Percentiles rank a stretch among this genome's conserved stretches.
phyloP scores from a whole-genome alignment of 2,329 filamentous ascomycete genomes.

The Fusarium sp. region DNA sequence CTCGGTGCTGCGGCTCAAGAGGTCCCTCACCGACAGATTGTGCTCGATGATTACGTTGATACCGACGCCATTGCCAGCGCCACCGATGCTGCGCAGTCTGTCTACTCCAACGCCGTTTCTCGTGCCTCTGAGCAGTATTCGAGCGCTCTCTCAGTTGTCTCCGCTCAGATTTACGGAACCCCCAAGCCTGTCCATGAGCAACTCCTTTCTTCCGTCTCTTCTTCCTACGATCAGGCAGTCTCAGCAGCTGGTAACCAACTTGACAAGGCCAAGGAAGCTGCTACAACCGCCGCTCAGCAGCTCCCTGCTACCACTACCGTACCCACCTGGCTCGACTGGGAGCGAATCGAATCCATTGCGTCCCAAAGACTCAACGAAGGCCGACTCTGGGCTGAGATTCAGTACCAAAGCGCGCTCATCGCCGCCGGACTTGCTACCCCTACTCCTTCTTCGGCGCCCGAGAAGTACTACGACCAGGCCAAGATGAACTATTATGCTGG shows the following conservation, averaged over 20 bases:
- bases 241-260: constrained; percentile 72
- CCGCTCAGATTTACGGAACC: constrained; percentile 75
- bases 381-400: constrained; percentile 76
- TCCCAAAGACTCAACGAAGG: constrained; percentile 78
- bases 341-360: constrained; percentile 72
- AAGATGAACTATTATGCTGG: constrained; percentile 81
- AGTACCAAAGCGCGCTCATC: constrained; percentile 77
- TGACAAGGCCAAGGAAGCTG: constrained; percentile 66
- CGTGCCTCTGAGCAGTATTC: constrained; percentile 77
- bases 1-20: constrained; percentile 66
- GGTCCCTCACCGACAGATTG: constrained; percentile 61
- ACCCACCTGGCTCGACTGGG: constrained; percentile 61
- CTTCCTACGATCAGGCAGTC: constrained; percentile 75
- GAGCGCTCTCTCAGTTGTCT: constrained; percentile 75
- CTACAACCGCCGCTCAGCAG: constrained; percentile 64
- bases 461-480: constrained; percentile 72
- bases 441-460: constrained; percentile 62
- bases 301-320: constrained; percentile 59
- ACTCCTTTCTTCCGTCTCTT: constrained; percentile 76
- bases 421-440: constrained; percentile 72
- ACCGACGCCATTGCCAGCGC: constrained; percentile 54
- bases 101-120: constrained; percentile 74
- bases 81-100: constrained; percentile 63
- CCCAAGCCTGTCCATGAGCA: constrained; percentile 78
- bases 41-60: constrained; percentile 64